Conservation (phyloP, 139 green algal genomes). For the Chlorella vulgaris region DNA sequence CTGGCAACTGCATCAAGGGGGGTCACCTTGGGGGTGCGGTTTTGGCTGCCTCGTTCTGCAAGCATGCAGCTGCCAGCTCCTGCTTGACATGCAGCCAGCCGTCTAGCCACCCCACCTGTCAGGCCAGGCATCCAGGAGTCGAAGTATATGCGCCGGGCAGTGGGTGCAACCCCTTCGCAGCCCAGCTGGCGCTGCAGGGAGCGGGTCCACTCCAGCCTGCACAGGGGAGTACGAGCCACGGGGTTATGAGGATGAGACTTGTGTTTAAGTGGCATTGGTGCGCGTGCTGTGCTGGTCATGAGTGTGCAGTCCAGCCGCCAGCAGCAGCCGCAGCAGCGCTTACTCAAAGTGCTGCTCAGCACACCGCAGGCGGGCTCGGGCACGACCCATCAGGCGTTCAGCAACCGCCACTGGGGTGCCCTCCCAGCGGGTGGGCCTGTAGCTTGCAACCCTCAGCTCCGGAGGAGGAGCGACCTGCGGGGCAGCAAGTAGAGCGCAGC, state of each 20-base stretch:
- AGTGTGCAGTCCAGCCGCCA: not conserved
- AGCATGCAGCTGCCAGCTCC: too few relatives aligned
- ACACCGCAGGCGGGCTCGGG: slow-evolving; percentile 20
- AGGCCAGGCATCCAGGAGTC: slow-evolving; percentile 9
- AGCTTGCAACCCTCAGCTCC: slow-evolving; percentile 14
- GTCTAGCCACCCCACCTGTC: slow-evolving; percentile 7
- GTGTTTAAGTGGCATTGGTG: not conserved
- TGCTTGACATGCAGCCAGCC: too few relatives aligned
- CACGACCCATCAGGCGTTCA: not conserved
- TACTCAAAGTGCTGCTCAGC: slow-evolving; percentile 28
- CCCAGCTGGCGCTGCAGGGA: slow-evolving; percentile 27
- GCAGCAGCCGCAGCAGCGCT: not conserved
- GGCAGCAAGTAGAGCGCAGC: too few relatives aligned
- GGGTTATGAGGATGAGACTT: not conserved
- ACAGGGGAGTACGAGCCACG: too few relatives aligned
- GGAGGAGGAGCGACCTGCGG: slow-evolving; percentile 35
- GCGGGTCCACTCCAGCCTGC: slow-evolving; percentile 24
- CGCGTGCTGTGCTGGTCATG: too few relatives aligned
- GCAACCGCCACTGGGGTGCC: not conserved
- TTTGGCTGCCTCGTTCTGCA: too few relatives aligned
- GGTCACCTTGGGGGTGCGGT: not conserved
- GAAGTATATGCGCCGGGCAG: slow-evolving; percentile 23
- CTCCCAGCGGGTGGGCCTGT: slow-evolving; percentile 17
- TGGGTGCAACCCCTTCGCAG: slow-evolving; percentile 1
- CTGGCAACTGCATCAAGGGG: not conserved